phyloP scores from a whole-genome alignment of 352 stramenopile species.

The Phytophthora kernoviae region DNA sequence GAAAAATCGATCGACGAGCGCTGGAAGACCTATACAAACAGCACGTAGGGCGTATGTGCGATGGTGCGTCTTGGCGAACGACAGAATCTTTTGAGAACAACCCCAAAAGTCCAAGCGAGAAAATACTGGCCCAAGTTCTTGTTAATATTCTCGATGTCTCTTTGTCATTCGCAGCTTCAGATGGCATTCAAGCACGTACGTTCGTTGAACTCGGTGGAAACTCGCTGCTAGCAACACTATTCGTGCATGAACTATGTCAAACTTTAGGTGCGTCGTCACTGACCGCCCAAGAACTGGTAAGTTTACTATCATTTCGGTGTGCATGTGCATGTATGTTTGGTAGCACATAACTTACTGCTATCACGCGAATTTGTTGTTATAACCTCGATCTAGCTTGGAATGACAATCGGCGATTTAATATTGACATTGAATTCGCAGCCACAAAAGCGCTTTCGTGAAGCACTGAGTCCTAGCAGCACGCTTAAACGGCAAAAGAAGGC shows the following conservation, averaged over 20 bases:
- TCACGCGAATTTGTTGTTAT: not conserved
- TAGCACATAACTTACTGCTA: too few relatives aligned
- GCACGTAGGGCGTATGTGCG: not conserved
- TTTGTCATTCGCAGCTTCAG: not conserved
- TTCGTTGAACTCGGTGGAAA: constrained; percentile 58
- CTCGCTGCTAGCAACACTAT: constrained; percentile 54
- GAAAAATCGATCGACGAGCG: constrained; percentile 45
- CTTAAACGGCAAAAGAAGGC: constrained; percentile 28
- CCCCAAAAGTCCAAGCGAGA: constrained; percentile 1
- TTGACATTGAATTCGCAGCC: not conserved
- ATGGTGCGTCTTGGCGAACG: not conserved
- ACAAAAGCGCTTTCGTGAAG: constrained; percentile 3
- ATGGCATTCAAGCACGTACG: constrained; percentile 14
- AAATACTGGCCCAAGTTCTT: constrained; percentile 12
- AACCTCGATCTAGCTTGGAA: constrained; percentile 21
- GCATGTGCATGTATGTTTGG: too few relatives aligned
- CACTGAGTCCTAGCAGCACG: not conserved
- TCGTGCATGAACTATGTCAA: constrained; percentile 48
- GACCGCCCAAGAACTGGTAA: constrained; percentile 32
- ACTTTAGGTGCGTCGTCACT: constrained; percentile 5
- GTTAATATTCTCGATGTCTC: constrained; percentile 15
- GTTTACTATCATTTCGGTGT: constrained; percentile 12
- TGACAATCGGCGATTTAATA: constrained; percentile 26
- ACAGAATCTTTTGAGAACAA: not conserved
- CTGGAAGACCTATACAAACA: constrained; percentile 23